These are phyloP conservation scores for Nakataea oryzae DNA, from an alignment of 2,329 filamentous ascomycete genomes.

Conservation along the genomic window DNA sequence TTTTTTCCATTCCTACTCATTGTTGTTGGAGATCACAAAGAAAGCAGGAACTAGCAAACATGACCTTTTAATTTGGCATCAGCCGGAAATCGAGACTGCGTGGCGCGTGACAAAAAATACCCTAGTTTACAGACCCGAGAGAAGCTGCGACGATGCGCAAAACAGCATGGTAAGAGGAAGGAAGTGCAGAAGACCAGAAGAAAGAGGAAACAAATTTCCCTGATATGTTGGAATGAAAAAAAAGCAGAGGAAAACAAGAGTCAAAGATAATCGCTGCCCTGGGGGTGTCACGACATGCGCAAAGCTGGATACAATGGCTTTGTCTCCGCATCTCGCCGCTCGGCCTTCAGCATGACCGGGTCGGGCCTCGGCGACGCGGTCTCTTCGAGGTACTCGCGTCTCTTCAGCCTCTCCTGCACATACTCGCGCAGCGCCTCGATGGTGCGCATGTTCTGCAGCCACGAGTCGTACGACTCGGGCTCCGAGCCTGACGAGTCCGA, in stretches of 20 bases:
- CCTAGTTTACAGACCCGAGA: background rate
- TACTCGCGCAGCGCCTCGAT: slow-evolving; percentile 52
- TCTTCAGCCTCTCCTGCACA: slow-evolving; percentile 45
- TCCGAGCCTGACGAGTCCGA: slow-evolving; percentile 43
- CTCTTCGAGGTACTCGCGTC: slow-evolving; percentile 38
- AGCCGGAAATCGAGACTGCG: background rate
- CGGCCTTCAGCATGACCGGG: slow-evolving; percentile 18
- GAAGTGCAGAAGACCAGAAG: background rate
- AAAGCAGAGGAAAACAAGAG: background rate
- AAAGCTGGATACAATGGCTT: slow-evolving; percentile 8
- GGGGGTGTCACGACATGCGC: background rate
- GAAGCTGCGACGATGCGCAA: background rate
- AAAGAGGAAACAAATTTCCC: background rate
- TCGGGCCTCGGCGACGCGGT: slow-evolving; percentile 18
- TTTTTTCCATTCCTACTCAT: background rate
- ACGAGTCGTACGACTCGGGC: slow-evolving; percentile 51
- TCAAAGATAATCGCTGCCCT: background rate
- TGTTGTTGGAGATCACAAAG: background rate
- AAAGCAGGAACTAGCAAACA: background rate
- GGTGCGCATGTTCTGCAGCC: slow-evolving; percentile 55
- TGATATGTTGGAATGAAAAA: too few species aligned
- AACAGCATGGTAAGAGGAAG: background rate
- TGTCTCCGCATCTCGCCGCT: background rate
- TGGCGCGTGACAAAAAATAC: background rate
- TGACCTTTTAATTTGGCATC: background rate